phyloP scores from a whole-genome alignment of 345 rosid genomes.

The Punica granatum region DNA sequence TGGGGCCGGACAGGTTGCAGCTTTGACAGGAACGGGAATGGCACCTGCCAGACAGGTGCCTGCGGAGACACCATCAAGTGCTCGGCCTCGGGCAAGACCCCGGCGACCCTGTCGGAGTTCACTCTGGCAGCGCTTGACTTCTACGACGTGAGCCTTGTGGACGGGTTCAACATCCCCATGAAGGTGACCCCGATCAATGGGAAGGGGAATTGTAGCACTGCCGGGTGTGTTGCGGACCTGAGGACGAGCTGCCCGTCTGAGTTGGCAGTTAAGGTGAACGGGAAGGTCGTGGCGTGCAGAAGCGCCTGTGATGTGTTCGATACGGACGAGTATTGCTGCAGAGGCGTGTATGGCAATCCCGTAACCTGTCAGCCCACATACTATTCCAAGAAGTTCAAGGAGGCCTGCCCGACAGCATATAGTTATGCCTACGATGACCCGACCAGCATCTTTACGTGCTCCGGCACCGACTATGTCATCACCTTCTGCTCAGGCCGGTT shows the following conservation, averaged over 20 bases:
- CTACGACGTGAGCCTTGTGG: conserved; percentile 92
- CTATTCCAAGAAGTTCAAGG: conserved; percentile 71
- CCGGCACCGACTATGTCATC: conserved; percentile 61
- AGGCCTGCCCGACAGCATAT: conserved; percentile 75
- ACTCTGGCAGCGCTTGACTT: conserved; percentile 42
- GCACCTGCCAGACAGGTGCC: conserved; percentile 65
- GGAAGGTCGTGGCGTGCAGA: conserved; percentile 57
- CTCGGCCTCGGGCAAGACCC: conserved; percentile 48
- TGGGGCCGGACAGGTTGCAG: conserved; percentile 85
- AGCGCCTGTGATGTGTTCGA: conserved; percentile 90
- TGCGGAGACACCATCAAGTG: conserved; percentile 66
- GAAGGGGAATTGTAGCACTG: conserved; percentile 49
- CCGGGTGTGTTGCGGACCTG: conserved; percentile 61
- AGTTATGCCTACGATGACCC: conserved; percentile 95
- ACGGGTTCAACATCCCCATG: conserved; percentile 79
- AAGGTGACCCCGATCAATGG: conserved; percentile 56
- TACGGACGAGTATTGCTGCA: conserved; percentile 83
- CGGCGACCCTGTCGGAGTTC: conserved; percentile 80
- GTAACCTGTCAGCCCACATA: conserved; percentile 50
- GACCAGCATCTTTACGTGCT: conserved; percentile 62
- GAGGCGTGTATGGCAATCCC: conserved; percentile 55
- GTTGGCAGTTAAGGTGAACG: conserved; percentile 44
- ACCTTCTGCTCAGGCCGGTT: conserved; percentile 65
- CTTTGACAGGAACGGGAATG: conserved; percentile 52
- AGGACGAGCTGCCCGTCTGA: conserved; percentile 52